phyloP scores from a whole-genome alignment of 2,329 filamentous ascomycete genomes.

The Teratosphaeria viscida region DNA sequence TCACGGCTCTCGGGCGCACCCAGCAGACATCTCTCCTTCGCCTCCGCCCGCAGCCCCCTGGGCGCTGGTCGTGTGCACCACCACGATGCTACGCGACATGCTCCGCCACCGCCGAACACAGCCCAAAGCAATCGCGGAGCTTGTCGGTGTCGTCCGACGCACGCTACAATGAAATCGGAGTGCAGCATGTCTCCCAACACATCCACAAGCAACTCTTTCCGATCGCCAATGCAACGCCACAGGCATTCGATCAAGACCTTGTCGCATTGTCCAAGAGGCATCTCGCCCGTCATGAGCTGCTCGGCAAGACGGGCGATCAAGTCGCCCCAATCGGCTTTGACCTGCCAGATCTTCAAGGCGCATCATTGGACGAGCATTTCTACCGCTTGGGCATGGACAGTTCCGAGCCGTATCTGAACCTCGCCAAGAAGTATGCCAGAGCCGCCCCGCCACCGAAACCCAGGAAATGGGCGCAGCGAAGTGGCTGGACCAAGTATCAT shows the following conservation, averaged over 20 bases:
- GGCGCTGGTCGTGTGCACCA: slow-evolving; percentile 17
- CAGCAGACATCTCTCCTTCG: slow-evolving; percentile 28
- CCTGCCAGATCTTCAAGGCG: slow-evolving; percentile 66
- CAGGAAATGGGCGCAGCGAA: slow-evolving; percentile 64
- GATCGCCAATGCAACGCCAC: slow-evolving; percentile 35
- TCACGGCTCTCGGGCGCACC: slow-evolving; percentile 22
- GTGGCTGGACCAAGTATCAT: slow-evolving; percentile 93
- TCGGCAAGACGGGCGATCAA: slow-evolving; percentile 81
- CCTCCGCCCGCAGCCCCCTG: slow-evolving; percentile 18
- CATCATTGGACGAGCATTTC: slow-evolving; percentile 87
- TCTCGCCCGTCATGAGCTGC: slow-evolving; percentile 70
- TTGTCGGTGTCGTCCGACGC: slow-evolving; percentile 39
- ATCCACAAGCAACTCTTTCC: slow-evolving; percentile 76
- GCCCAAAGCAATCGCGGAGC: slow-evolving; percentile 17
- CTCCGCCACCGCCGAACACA: slow-evolving; percentile 5
- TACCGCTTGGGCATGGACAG: slow-evolving; percentile 75
- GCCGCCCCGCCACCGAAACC: slow-evolving; percentile 48
- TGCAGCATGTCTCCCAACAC: slow-evolving; percentile 82
- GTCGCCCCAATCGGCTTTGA: slow-evolving; percentile 69
- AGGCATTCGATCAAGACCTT: slow-evolving; percentile 65
- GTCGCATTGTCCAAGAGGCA: slow-evolving; percentile 74
- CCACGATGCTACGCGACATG: slow-evolving; percentile 14
- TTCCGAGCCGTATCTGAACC: slow-evolving; percentile 69
- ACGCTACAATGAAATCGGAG: slow-evolving; percentile 83
- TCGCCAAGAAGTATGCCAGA: slow-evolving; percentile 64